Percentiles rank a stretch among this genome's conserved stretches.
phyloP scores from a whole-genome alignment of 2,329 filamentous ascomycete species.

The Pochonia chlamydosporia region DNA sequence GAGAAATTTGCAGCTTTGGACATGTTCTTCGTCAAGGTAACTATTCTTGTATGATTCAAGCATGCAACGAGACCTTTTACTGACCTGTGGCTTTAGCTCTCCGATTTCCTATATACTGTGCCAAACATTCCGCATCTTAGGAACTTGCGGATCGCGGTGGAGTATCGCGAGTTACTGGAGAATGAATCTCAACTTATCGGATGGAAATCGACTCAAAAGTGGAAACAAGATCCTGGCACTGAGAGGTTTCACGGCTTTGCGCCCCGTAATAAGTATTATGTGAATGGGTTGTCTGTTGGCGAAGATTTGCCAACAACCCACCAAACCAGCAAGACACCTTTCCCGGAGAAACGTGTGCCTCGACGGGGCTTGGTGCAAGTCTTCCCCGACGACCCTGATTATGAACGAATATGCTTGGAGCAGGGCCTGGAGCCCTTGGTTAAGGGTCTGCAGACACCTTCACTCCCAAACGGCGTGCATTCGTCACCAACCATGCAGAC shows the following conservation, averaged over 20 bases:
- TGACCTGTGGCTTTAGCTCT: slow-evolving; percentile 35
- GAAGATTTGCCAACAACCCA: slow-evolving; percentile 44
- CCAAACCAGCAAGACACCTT: slow-evolving; percentile 46
- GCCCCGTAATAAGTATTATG: slow-evolving; percentile 52
- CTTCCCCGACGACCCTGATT: slow-evolving; percentile 51
- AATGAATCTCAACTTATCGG: slow-evolving; percentile 37
- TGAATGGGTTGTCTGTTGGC: slow-evolving; percentile 48
- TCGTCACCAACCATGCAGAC: slow-evolving; percentile 38
- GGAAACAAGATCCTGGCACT: slow-evolving; percentile 52
- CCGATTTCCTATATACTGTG: slow-evolving; percentile 55
- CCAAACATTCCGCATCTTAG: slow-evolving; percentile 54
- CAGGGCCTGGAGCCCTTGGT: slow-evolving; percentile 53
- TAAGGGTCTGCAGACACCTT: slow-evolving; percentile 36
- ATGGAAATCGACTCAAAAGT: slow-evolving; percentile 43
- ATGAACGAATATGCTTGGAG: slow-evolving; percentile 46
- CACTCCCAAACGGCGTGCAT: slow-evolving; percentile 40
- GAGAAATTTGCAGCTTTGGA: slow-evolving; percentile 51
- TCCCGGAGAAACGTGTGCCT: slow-evolving; percentile 49
- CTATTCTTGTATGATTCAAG: neutral
- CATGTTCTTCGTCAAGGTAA: slow-evolving; percentile 63
- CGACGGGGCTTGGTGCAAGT: slow-evolving; percentile 49
- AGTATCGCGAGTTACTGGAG: slow-evolving; percentile 55
- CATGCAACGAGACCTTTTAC: neutral
- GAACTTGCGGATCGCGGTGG: slow-evolving; percentile 48
- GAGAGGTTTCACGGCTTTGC: slow-evolving; percentile 47